Base-by-base conservation (phyloP, 2,329 filamentous ascomycete species). In the Aspergillus tamarii region DNA sequence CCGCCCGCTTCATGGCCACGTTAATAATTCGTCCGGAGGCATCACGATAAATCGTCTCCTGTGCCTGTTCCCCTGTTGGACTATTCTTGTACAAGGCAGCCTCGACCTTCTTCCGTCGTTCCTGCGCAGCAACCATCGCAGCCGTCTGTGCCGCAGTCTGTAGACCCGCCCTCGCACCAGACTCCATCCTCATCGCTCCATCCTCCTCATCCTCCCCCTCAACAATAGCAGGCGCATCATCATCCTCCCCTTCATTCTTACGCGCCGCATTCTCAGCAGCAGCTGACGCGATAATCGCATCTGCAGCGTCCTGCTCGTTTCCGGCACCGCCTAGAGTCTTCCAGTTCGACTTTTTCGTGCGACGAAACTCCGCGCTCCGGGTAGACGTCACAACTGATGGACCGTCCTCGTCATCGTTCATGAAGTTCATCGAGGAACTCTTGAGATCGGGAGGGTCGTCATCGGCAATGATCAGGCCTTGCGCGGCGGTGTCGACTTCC, bases 1-100 rank as follows among this genome's bases (percentile, higher is more conserved):
- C 93, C 23, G 93, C 94, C 28, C 94, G 87, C 78, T 92, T 93
- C 91, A 97, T 92, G 21, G 90, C 89, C 28, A 98, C 87, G 73
- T 99, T 96, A 67, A 99, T 94, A 61, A 96, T 89, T n/a, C 94
- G 87, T 14, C 95, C 95, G 3, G 91, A 95, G 12, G 96, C 95
- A 79, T 99, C 95, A 71, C 95, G 91, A 77, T 98, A 97, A 28
- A 97, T 93, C 0, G 94, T 96, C 79, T 97, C 93, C 71, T 90
- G 86, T 36, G 87, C 86, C 62, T 79, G 76, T 0, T 76, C 80
- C 54, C 76, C 77, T 50, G 77, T 76, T 41, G 70, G 72, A 16
- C 66, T 81, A 63, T 80, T 83, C 39, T 78, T 70, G 57, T 72
- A 76, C 57, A 70, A 63, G 60, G 82, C 82, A 19, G 80, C 80